Base-by-base conservation (phyloP, 2,329 filamentous ascomycete species). In the Lecanicillium sp. region DNA sequence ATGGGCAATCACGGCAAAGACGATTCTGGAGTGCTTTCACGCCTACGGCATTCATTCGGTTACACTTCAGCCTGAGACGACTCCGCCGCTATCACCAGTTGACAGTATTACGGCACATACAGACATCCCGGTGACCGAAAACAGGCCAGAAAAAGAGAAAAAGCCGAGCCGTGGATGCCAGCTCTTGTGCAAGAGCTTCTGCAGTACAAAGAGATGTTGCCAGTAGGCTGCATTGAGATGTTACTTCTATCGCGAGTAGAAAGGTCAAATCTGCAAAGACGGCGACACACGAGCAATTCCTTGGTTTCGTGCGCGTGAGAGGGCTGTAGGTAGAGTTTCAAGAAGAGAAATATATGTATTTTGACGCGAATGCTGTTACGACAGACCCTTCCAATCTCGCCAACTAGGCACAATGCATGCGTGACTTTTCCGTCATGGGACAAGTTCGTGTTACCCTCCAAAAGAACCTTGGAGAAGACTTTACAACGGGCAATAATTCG, bases 11-110 rank as follows among this genome's bases (percentile, higher is more conserved):
- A 76, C 77, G 51, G 79, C 82, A 2, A 77, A 74, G 55, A 78
- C 75, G 2, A 77, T 87, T 45, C 76, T 75, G 50, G 77, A 87
- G 60, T 88, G 84, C 59, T 72, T 90, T 32, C 83, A 86, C 57
- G 82, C 78, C 2, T 87, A 87, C 57, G 86, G 84, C 5, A 81
- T 90, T 51, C 83, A 89, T 61, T 85, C 81, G 11, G 74, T 72
- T 4, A 88, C 86, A 1, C 60, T 90, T 26, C 85, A 89, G 64
- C 84, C 84, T 0, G 84, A 87, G 60, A 59, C 56, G 4, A 48
- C 36, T 36, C 51, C 44, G 10, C 48, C 44, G 10, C 51, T 39
- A 21, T 51, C 52, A 48, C n/a, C 20, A 10, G 17, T 9, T 21
- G 21, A 27, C 37, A 27, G n/a, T 15, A 26, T 27, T 20, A 15